Base-by-base conservation (phyloP, 768 basidiomycete genomes). In the Suillus hirtellus region DNA sequence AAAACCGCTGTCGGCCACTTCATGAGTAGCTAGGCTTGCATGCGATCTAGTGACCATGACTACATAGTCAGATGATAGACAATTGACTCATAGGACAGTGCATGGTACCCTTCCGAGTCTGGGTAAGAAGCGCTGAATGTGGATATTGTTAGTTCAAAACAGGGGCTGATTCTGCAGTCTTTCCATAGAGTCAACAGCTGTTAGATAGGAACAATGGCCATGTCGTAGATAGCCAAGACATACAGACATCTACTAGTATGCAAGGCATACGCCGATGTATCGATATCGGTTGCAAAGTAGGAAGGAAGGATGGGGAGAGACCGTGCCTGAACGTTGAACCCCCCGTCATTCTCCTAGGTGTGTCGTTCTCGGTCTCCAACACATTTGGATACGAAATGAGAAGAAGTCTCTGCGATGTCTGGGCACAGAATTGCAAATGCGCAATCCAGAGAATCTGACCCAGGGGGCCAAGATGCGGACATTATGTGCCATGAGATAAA, bases 281-380 rank as follows among this genome's bases (percentile, higher is more conserved):
- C 46, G 12, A 12, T 12, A 8, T 47, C 21, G 21, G 46, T 47
- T 8, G 21, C 47, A 14, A 49, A 24, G 21, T 24, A 24, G 24
- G 12, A 49, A 49, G 47, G 14, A 24, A 49, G 47, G 14, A 24
- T 8, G 27, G 47, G 24, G 24, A 15, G 49, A 50, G 6, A 24
- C 24, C 87, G 80, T 1, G 89, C 88, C 70, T 92, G 91, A 19
- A 92, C 91, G 31, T 31, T 31, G 10, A 35, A 35, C 35, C 94
- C 93, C 3, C 43, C 10, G 19, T 43, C 19, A 8, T 43, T 43
- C 43, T 46, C 44, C 19, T n/a, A 46, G 4, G 44, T 4, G n/a
- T 11, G 44, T 47, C 46, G 46, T 2, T 21, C n/a, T 47, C 5
- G 21, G 11, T 47, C 21, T 21, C 21, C 27, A 27, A 27, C 27